Evolutionary conservation across 768 basidiomycete species (phyloP).

Genomic region (Termitomyces bulborhizus): DNA sequence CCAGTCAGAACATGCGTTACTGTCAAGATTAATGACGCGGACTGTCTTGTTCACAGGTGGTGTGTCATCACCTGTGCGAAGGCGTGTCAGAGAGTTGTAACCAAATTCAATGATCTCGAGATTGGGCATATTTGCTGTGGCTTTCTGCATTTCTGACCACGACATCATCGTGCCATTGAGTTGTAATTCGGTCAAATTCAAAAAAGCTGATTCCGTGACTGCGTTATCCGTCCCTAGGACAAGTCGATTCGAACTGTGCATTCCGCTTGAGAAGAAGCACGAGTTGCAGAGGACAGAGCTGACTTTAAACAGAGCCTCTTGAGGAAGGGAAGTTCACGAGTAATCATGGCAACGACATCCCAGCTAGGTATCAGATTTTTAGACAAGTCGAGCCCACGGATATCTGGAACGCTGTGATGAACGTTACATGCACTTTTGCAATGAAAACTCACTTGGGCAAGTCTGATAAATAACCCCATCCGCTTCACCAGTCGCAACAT

Average conservation of each 20-base stretch:
- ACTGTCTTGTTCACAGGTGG: conserved; percentile 25
- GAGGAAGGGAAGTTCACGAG: conserved; percentile 53
- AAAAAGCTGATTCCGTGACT: conserved; percentile 37
- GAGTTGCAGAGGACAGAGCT: conserved; percentile 22
- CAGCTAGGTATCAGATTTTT: conserved; percentile 67
- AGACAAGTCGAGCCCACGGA: conserved; percentile 80
- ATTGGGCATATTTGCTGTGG: conserved; percentile 46
- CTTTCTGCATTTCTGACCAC: conserved; percentile 61
- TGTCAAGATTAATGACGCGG: conserved; percentile 61
- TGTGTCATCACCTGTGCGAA: conserved; percentile 20
- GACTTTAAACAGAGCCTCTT: conserved; percentile 75
- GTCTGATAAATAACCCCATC: conserved; percentile 45
- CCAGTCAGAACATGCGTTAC: conserved; percentile 61
- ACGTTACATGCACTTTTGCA: not conserved
- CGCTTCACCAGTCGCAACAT: conserved; percentile 45
- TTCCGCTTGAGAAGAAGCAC: conserved; percentile 13
- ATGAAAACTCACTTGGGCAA: conserved; percentile 60
- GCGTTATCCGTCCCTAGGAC: conserved; percentile 25
- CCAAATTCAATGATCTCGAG: conserved; percentile 61
- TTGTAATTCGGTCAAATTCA: conserved; percentile 55
- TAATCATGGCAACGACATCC: conserved; percentile 61
- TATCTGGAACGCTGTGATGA: conserved; percentile 36
- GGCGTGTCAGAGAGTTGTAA: conserved; percentile 49
- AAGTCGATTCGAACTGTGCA: conserved; percentile 64
- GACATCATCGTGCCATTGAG: conserved; percentile 67